Evolutionary conservation across 345 rosid species (phyloP).

Genomic region (Melaleuca quinquenervia): DNA sequence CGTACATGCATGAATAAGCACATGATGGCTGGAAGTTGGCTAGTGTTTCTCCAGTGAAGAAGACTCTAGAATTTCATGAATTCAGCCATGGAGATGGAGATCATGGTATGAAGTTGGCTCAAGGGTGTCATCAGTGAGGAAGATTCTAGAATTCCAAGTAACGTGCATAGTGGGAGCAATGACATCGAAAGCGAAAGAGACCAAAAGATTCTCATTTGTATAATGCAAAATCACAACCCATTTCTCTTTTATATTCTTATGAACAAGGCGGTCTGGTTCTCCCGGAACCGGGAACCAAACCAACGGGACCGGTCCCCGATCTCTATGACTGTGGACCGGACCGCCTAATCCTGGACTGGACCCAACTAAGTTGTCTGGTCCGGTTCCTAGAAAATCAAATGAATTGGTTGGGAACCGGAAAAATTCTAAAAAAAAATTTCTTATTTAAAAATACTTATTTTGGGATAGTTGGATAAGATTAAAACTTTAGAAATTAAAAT

Average conservation of each 20-base stretch:
- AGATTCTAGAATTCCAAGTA: not conserved
- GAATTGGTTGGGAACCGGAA: too few species aligned
- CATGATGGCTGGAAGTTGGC: not conserved
- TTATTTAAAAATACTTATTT: too few species aligned
- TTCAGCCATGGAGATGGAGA: not conserved
- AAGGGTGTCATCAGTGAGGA: not conserved
- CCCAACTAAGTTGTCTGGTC: too few species aligned
- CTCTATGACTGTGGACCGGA: too few species aligned
- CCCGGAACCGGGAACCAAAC: too few species aligned
- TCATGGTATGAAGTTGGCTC: not conserved
- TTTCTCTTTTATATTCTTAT: not conserved
- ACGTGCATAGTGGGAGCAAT: not conserved
- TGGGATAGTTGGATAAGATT: too few species aligned
- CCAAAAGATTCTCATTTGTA: not conserved
- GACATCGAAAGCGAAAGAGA: not conserved
- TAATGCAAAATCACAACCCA: not conserved
- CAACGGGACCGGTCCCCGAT: too few species aligned
- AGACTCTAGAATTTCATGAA: not conserved
- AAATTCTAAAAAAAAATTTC: too few species aligned
- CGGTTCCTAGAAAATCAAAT: too few species aligned
- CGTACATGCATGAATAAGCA: not conserved
- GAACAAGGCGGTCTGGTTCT: too few species aligned
- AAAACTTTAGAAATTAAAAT: too few species aligned
- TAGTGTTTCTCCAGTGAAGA: not conserved
- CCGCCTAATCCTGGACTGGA: too few species aligned